These are phyloP conservation scores for Asterophora lycoperdoides DNA, from an alignment of 768 basidiomycete genomes.

Conservation along the genomic window DNA sequence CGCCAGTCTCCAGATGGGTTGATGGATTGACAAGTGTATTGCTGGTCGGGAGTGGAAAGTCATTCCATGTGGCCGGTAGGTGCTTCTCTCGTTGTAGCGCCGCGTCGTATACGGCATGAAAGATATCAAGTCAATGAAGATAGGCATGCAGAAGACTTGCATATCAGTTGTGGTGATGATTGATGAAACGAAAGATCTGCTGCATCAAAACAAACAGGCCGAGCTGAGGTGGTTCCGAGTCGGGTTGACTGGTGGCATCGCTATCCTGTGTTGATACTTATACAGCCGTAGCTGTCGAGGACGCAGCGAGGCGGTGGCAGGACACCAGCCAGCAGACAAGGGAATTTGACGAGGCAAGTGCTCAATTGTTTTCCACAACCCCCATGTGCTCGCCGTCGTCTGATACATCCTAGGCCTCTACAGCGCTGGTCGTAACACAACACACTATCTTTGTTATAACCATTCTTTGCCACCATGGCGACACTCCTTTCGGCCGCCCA, in stretches of 20 bases:
- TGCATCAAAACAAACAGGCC: no score
- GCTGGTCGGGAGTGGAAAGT: no score
- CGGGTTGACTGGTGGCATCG: neutral
- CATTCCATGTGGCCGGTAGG: no score
- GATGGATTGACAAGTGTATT: no score
- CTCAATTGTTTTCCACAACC: neutral
- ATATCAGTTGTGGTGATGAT: neutral
- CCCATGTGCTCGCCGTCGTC: neutral
- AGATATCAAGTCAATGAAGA: no score
- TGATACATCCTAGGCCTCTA: slow-evolving; percentile 1
- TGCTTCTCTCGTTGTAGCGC: no score
- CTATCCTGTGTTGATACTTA: neutral
- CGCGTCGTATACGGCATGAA: no score
- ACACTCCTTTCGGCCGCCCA: slow-evolving; percentile 26
- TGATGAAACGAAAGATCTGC: slow-evolving; percentile 1
- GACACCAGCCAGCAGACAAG: neutral
- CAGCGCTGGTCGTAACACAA: slow-evolving; percentile 29
- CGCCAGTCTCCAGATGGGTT: no score
- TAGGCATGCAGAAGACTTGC: neutral
- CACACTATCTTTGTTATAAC: slow-evolving; percentile 12
- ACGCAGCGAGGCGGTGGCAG: neutral
- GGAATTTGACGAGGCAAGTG: neutral
- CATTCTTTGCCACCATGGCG: slow-evolving; percentile 22
- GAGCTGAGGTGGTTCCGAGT: no score
- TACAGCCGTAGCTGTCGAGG: slow-evolving; percentile 1